phyloP scores from a whole-genome alignment of 169 alveolate genomes.

The Plasmodium fragile region DNA sequence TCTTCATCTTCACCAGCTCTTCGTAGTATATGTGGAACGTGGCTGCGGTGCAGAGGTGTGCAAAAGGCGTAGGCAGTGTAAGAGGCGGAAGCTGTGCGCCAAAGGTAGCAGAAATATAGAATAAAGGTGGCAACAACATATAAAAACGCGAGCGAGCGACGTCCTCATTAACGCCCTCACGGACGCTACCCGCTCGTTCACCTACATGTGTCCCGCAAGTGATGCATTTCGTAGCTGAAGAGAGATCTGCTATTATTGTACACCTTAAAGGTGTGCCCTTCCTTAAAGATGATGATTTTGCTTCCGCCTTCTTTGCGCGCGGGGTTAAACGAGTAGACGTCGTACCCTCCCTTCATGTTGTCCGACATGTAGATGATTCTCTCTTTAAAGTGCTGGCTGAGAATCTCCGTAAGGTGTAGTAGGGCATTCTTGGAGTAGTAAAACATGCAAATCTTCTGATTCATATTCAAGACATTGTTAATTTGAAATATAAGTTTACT shows the following conservation, averaged over 20 bases:
- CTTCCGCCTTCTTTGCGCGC: neutral
- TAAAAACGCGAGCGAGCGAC: neutral
- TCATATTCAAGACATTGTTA: slow-evolving; percentile 22
- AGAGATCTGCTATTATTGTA: slow-evolving; percentile 2
- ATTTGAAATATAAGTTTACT: slow-evolving; percentile 8
- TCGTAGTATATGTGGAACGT: slow-evolving; percentile 18
- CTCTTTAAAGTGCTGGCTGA: slow-evolving; percentile 53
- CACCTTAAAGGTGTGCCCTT: slow-evolving; percentile 21
- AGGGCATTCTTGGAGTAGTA: slow-evolving; percentile 59
- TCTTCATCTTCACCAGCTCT: slow-evolving; percentile 25
- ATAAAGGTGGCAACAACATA: neutral
- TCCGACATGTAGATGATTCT: slow-evolving; percentile 35
- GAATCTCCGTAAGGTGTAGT: slow-evolving; percentile 40
- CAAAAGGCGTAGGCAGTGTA: neutral
- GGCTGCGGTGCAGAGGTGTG: neutral
- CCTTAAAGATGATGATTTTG: slow-evolving; percentile 29
- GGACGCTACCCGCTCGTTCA: neutral
- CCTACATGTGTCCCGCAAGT: slow-evolving; percentile 32
- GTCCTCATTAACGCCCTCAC: neutral
- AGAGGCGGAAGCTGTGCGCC: neutral
- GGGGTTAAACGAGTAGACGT: slow-evolving; percentile 25
- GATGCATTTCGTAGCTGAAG: slow-evolving; percentile 15
- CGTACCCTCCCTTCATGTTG: slow-evolving; percentile 24
- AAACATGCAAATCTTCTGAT: slow-evolving; percentile 42
- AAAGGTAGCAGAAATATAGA: neutral